These are phyloP conservation scores for Pyrus hybrid DNA, from an alignment of 331 rosid genomes.

Conservation along the genomic window DNA sequence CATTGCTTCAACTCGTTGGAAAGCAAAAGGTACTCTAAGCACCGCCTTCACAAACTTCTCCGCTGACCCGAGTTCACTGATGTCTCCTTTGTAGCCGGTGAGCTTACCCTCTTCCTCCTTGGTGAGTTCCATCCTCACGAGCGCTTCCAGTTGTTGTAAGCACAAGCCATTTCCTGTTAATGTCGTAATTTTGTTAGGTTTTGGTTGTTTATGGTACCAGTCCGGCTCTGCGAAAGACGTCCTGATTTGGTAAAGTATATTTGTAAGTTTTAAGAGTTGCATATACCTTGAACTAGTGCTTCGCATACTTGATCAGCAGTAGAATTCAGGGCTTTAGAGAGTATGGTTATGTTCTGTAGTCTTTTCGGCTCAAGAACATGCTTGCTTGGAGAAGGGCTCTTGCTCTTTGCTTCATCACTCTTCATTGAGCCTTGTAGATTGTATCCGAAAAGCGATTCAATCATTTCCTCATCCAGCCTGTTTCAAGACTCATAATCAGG, in stretches of 20 bases:
- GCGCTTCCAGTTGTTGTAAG: slow-evolving; percentile 80
- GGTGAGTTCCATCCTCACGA: slow-evolving; percentile 82
- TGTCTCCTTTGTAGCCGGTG: slow-evolving; percentile 58
- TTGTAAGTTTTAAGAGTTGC: not conserved
- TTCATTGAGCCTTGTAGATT: slow-evolving; percentile 61
- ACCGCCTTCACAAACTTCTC: slow-evolving; percentile 67
- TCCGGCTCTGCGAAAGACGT: not conserved
- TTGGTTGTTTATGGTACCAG: not conserved
- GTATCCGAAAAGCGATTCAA: slow-evolving; percentile 95
- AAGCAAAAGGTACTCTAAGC: slow-evolving; percentile 62
- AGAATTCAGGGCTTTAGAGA: slow-evolving; percentile 76
- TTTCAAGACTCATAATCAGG: slow-evolving; percentile 3
- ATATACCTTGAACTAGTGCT: slow-evolving; percentile 74
- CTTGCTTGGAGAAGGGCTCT: slow-evolving; percentile 88
- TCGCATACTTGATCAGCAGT: slow-evolving; percentile 69
- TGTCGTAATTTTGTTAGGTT: not conserved
- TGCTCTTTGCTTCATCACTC: slow-evolving; percentile 72
- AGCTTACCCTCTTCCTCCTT: slow-evolving; percentile 81
- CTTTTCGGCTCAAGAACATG: slow-evolving; percentile 95
- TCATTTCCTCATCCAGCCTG: slow-evolving; percentile 98
- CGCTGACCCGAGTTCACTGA: slow-evolving; percentile 77
- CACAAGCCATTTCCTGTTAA: slow-evolving; percentile 65
- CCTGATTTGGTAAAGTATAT: not conserved
- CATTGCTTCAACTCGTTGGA: slow-evolving; percentile 75
- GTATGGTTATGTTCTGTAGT: slow-evolving; percentile 90